Conservation (phyloP, 495 filamentous ascomycete genomes). For the Tuber microsphaerosporum region DNA sequence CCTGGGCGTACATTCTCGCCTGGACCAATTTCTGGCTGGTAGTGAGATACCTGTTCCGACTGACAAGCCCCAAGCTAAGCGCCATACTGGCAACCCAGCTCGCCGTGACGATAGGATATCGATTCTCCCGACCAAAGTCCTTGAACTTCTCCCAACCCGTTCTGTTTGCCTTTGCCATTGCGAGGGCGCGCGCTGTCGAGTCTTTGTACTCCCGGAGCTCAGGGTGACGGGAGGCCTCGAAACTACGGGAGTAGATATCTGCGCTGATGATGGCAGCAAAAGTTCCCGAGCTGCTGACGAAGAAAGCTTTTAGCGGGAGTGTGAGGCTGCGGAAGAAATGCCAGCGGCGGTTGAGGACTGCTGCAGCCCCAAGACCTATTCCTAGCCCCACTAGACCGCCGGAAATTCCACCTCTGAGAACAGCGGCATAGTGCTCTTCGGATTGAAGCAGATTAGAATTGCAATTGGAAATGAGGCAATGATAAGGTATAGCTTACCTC, state of each 20-base stretch:
- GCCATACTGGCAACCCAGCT: slow-evolving; percentile 82
- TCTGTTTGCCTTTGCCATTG: slow-evolving; percentile 49
- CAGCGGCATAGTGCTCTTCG: slow-evolving; percentile 52
- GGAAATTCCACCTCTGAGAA: slow-evolving; percentile 67
- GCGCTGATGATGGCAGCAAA: slow-evolving; percentile 81
- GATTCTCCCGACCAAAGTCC: slow-evolving; percentile 65
- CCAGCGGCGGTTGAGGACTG: slow-evolving; percentile 35
- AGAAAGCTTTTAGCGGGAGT: slow-evolving; percentile 80
- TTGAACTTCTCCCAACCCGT: slow-evolving; percentile 51
- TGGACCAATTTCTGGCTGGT: slow-evolving; percentile 88
- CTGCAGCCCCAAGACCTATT: slow-evolving; percentile 43
- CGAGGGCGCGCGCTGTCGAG: slow-evolving; percentile 48
- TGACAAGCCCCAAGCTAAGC: slow-evolving; percentile 65
- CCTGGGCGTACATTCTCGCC: slow-evolving; percentile 96
- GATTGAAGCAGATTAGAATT: background rate
- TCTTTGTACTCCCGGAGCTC: slow-evolving; percentile 59
- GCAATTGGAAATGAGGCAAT: background rate
- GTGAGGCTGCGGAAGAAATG: slow-evolving; percentile 68
- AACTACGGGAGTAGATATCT: slow-evolving; percentile 67
- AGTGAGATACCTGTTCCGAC: slow-evolving; percentile 67
- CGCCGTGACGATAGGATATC: slow-evolving; percentile 79
- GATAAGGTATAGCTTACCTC: slow-evolving; percentile 43
- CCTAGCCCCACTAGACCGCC: slow-evolving; percentile 56
- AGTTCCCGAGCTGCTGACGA: slow-evolving; percentile 72
- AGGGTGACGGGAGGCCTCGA: slow-evolving; percentile 63